Conservation (phyloP, 208 protist genomes). For the Leishmania gerbilli region DNA sequence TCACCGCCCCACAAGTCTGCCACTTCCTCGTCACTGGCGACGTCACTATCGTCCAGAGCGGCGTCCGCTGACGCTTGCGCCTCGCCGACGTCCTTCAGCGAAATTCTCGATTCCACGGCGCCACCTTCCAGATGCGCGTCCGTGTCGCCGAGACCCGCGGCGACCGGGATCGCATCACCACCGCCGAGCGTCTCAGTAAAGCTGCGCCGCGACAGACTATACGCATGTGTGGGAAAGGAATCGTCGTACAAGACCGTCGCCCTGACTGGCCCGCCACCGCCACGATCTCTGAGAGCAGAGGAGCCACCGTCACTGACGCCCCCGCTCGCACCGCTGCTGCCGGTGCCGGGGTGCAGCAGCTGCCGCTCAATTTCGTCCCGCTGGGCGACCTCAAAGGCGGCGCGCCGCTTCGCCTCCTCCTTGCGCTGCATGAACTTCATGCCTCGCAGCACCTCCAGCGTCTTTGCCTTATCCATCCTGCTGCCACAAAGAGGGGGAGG, state of each 20-base stretch:
- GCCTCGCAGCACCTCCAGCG: conserved; percentile 79
- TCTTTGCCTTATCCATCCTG: conserved; percentile 77
- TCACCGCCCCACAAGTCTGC: conserved; percentile 24
- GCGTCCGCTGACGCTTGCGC: not conserved
- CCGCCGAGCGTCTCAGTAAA: conserved; percentile 28
- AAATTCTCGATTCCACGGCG: not conserved
- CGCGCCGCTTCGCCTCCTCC: conserved; percentile 81
- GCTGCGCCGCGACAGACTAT: conserved; percentile 46
- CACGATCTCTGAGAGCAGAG: not conserved
- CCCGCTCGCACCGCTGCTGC: not conserved
- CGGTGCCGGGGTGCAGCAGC: conserved; percentile 14
- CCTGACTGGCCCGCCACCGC: conserved; percentile 5
- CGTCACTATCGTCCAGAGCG: not conserved
- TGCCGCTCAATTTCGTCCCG: conserved; percentile 54
- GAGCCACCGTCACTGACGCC: not conserved
- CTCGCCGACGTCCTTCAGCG: not conserved
- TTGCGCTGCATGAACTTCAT: conserved; percentile 95
- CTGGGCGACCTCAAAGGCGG: conserved; percentile 71
- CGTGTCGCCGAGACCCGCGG: not conserved
- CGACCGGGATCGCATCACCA: not conserved
- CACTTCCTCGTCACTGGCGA: conserved; percentile 16
- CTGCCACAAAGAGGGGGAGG: not conserved
- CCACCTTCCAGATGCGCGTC: not conserved
- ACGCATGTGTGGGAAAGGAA: conserved; percentile 44
- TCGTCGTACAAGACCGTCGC: conserved; percentile 65